These are phyloP conservation scores for Allium sativum DNA, from an alignment of 106 monocot genomes.

Conservation along the genomic window DNA sequence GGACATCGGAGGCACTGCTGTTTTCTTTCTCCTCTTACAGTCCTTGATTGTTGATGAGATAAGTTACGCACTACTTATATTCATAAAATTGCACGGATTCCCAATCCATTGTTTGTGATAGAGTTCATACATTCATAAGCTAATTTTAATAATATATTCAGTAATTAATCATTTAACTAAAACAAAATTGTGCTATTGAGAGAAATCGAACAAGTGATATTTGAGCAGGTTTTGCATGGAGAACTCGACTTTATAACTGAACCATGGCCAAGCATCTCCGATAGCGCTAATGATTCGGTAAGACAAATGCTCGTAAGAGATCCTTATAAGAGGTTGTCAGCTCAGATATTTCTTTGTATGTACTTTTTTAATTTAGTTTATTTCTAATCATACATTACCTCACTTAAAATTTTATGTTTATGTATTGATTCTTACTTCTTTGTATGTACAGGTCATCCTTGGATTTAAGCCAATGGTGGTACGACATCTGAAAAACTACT, in stretches of 20 bases:
- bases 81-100: too few relatives aligned
- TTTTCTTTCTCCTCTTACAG: too few relatives aligned
- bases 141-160: too few relatives aligned
- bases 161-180: too few relatives aligned
- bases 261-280: slow-evolving; percentile 20
- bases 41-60: too few relatives aligned
- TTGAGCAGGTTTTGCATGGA: slow-evolving; percentile 18
- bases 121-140: too few relatives aligned
- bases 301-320: slow-evolving; percentile 22
- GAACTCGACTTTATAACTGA: slow-evolving; percentile 18
- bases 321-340: slow-evolving; percentile 13
- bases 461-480: slow-evolving; percentile 19
- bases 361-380: neutral
- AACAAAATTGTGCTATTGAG: too few relatives aligned
- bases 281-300: slow-evolving; percentile 18
- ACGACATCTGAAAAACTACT: slow-evolving; percentile 17
- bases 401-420: neutral
- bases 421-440: neutral
- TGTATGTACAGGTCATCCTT: slow-evolving; percentile 16
- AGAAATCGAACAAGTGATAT: slow-evolving; percentile 18
- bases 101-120: too few relatives aligned
- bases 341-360: slow-evolving; percentile 19
- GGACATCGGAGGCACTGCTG: too few relatives aligned
- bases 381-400: neutral
- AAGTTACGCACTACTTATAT: too few relatives aligned